A percentile compares a stretch with the other conserved stretches of the same genome.
Conservation (phyloP, 2,329 filamentous ascomycete species). For the Colletotrichum sp. region DNA sequence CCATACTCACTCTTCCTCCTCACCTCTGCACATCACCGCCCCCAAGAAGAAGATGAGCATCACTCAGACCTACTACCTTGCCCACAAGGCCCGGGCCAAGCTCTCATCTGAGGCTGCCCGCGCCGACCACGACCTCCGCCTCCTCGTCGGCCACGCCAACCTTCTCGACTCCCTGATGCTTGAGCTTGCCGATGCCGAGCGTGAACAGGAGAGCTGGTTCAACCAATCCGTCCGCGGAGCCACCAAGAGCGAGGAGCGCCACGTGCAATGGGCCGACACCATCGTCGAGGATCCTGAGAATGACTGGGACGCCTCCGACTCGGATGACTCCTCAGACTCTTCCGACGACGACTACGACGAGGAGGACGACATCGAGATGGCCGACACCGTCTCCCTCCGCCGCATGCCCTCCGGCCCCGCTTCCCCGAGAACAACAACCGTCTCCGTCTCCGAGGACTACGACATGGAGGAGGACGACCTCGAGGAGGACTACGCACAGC, state of each 20-base stretch:
- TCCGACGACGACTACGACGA: slow-evolving; percentile 57
- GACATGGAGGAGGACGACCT: slow-evolving; percentile 58
- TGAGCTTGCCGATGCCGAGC: slow-evolving; percentile 87
- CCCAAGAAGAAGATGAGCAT: slow-evolving; percentile 85
- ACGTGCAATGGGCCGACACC: slow-evolving; percentile 87
- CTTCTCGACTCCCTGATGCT: slow-evolving; percentile 96
- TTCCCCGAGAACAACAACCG: slow-evolving; percentile 28
- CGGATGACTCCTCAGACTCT: slow-evolving; percentile 31
- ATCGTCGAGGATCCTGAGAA: slow-evolving; percentile 76
- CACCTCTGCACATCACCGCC: slow-evolving; percentile 39
- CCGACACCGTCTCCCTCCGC: slow-evolving; percentile 50
- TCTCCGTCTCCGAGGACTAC: slow-evolving; percentile 43
- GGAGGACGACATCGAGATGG: slow-evolving; percentile 61
- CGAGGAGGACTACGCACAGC: slow-evolving; percentile 68
- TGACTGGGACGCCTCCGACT: slow-evolving; percentile 71
- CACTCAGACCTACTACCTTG: slow-evolving; percentile 98
- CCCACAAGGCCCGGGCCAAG: slow-evolving; percentile 95
- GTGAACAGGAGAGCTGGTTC: slow-evolving; percentile 97
- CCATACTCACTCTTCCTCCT: slow-evolving; percentile 37
- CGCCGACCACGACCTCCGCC: slow-evolving; percentile 91
- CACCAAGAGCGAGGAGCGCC: slow-evolving; percentile 59
- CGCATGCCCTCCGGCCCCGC: slow-evolving; percentile 45
- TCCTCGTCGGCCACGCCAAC: slow-evolving; percentile 97
- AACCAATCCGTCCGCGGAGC: slow-evolving; percentile 87
- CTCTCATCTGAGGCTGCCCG: slow-evolving; percentile 89